phyloP scores from a whole-genome alignment of 805 yeast genomes.

The Kazachstania martiniae region DNA sequence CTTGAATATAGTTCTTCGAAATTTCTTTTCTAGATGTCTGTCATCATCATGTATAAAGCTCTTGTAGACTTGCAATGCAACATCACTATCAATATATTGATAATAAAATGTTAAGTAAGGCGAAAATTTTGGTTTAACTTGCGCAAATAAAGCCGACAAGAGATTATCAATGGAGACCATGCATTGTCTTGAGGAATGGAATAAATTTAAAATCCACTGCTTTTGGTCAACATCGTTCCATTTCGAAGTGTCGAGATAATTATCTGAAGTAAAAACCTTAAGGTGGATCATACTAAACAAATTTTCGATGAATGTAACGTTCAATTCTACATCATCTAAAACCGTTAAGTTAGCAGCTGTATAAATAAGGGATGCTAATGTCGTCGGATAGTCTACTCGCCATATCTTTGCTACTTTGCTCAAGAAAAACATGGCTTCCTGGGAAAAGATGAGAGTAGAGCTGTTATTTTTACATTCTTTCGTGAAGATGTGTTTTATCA shows the following conservation, averaged over 20 bases:
- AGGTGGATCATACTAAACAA: slow-evolving; percentile 26
- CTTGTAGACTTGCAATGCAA: slow-evolving; percentile 18
- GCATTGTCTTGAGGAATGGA: slow-evolving; percentile 35
- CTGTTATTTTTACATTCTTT: slow-evolving; percentile 21
- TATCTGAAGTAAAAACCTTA: slow-evolving; percentile 14
- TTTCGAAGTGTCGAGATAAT: slow-evolving; percentile 14
- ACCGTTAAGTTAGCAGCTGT: slow-evolving; percentile 37
- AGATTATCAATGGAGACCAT: slow-evolving; percentile 36
- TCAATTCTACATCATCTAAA: slow-evolving; percentile 24
- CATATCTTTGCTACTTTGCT: slow-evolving; percentile 41
- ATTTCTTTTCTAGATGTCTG: slow-evolving; percentile 29
- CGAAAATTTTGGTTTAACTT: slow-evolving; percentile 47
- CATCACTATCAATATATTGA: slow-evolving; percentile 39
- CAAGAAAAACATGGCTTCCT: slow-evolving; percentile 35
- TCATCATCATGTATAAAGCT: slow-evolving; percentile 20
- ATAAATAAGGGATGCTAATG: slow-evolving; percentile 39
- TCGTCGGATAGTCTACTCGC: slow-evolving; percentile 40
- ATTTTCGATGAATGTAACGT: slow-evolving; percentile 23
- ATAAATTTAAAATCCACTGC: slow-evolving; percentile 39
- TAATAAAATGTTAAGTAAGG: slow-evolving; percentile 41
- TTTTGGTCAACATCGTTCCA: slow-evolving; percentile 41
- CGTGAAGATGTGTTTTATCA: slow-evolving; percentile 35
- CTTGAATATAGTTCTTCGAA: slow-evolving; percentile 29
- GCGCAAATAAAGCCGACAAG: slow-evolving; percentile 33
- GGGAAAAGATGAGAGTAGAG: slow-evolving; percentile 27